Conservation (phyloP, 768 basidiomycete species). For the Trametes meyenii region DNA sequence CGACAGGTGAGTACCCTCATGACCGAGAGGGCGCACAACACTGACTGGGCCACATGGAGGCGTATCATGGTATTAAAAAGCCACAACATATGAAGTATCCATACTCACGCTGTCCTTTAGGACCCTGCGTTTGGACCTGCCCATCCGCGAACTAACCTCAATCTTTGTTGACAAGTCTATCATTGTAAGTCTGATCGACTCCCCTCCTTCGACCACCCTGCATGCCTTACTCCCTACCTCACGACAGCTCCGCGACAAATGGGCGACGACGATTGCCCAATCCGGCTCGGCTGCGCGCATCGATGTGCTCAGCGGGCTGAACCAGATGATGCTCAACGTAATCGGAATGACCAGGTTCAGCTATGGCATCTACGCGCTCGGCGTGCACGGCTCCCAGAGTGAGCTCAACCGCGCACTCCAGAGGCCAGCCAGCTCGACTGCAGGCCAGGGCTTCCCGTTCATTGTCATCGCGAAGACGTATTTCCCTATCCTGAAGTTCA, state of each 20-base stretch:
- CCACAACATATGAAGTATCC: not conserved
- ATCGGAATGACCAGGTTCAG: constrained; percentile 32
- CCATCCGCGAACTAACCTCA: constrained; percentile 26
- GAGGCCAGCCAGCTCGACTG: not conserved
- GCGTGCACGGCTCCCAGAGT: constrained; percentile 25
- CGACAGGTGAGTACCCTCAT: not conserved
- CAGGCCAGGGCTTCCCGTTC: not conserved
- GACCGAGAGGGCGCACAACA: not conserved
- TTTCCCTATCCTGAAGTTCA: constrained; percentile 29
- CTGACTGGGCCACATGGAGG: not conserved
- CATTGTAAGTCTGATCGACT: constrained; percentile 19
- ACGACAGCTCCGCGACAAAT: not conserved
- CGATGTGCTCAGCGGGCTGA: not conserved
- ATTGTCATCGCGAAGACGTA: constrained; percentile 7
- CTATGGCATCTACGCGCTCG: constrained; percentile 36
- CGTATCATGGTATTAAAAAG: not conserved
- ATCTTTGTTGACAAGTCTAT: constrained; percentile 31
- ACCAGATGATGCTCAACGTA: constrained; percentile 2
- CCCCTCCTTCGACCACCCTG: too few relatives aligned
- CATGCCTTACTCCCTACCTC: too few relatives aligned
- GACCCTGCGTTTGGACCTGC: constrained; percentile 35
- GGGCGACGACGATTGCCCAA: not conserved
- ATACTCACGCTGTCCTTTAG: not conserved
- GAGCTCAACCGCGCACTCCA: constrained; percentile 29
- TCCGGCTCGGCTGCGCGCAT: not conserved